These are phyloP conservation scores for Draba incana DNA, from an alignment of 345 rosid genomes.

Conservation along the genomic window DNA sequence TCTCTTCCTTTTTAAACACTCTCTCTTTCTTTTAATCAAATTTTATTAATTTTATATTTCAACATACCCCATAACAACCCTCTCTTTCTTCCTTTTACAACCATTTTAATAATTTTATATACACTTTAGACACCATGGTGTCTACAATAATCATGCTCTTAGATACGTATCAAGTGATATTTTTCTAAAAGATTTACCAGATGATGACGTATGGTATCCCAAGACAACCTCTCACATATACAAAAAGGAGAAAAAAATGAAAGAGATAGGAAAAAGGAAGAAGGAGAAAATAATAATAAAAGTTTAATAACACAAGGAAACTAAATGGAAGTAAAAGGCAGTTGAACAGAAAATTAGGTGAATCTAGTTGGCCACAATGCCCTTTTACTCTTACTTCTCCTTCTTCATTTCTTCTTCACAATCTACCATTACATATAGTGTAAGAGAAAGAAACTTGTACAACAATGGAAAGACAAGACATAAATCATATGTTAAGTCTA, in stretches of 20 bases:
- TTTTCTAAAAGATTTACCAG: neutral
- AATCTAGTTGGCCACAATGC: conserved; percentile 43
- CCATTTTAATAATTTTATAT: too few relatives aligned
- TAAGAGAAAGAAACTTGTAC: neutral
- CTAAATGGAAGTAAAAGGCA: conserved; percentile 42
- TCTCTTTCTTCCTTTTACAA: too few relatives aligned
- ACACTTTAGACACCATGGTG: too few relatives aligned
- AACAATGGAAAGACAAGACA: conserved; percentile 33
- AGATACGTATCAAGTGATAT: too few relatives aligned
- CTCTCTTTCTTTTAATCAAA: too few relatives aligned
- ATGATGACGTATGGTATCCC: conserved; percentile 6
- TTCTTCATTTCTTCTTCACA: conserved; percentile 17
- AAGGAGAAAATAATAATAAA: conserved; percentile 3
- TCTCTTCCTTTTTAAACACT: too few relatives aligned
- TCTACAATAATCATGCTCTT: too few relatives aligned
- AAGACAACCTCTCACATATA: neutral
- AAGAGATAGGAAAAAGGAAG: conserved; percentile 27
- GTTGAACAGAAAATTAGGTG: conserved; percentile 47
- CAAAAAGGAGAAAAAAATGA: neutral
- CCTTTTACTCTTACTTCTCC: conserved; percentile 35
- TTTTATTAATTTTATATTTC: too few relatives aligned
- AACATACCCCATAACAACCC: too few relatives aligned
- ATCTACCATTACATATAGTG: conserved; percentile 24
- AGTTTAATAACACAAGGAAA: conserved; percentile 28
- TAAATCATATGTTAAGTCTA: conserved; percentile 25